These are phyloP conservation scores for Pachyrhizus erosus DNA, from an alignment of 306 rosid species.

Conservation along the genomic window DNA sequence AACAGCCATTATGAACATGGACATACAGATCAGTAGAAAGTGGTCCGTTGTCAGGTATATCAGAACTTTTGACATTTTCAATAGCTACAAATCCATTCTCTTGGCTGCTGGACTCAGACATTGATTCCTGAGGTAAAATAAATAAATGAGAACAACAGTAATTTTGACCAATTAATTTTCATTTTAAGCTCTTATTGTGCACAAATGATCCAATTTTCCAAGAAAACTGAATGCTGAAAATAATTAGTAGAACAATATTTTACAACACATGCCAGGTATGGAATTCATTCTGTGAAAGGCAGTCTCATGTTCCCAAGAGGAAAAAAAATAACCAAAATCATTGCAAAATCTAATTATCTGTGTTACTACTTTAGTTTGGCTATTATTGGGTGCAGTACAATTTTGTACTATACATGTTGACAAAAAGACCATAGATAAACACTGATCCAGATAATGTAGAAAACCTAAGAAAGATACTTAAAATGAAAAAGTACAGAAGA, in stretches of 20 bases:
- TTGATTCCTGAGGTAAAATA: constrained; percentile 65
- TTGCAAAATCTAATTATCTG: constrained; percentile 2
- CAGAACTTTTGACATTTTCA: constrained; percentile 54
- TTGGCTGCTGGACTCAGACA: constrained; percentile 62
- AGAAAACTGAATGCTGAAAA: constrained; percentile 21
- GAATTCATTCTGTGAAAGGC: neutral
- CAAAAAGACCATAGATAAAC: neutral
- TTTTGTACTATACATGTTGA: neutral
- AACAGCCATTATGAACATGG: constrained; percentile 1
- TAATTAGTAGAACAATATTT: constrained; percentile 21
- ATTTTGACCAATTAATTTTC: constrained; percentile 22
- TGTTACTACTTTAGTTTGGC: neutral
- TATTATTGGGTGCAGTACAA: constrained; percentile 5
- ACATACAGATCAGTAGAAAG: constrained; percentile 62
- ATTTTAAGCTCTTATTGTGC: neutral
- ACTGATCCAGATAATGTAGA: neutral
- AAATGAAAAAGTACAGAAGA: constrained; percentile 21
- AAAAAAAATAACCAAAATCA: neutral
- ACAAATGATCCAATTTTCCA: constrained; percentile 25
- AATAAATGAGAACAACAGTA: constrained; percentile 38
- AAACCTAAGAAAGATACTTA: neutral
- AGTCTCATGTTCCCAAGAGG: neutral
- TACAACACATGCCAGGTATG: neutral
- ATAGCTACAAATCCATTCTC: constrained; percentile 55
- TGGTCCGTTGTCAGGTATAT: constrained; percentile 46